phyloP scores from a whole-genome alignment of 345 rosid species.

The Turnera subulata region DNA sequence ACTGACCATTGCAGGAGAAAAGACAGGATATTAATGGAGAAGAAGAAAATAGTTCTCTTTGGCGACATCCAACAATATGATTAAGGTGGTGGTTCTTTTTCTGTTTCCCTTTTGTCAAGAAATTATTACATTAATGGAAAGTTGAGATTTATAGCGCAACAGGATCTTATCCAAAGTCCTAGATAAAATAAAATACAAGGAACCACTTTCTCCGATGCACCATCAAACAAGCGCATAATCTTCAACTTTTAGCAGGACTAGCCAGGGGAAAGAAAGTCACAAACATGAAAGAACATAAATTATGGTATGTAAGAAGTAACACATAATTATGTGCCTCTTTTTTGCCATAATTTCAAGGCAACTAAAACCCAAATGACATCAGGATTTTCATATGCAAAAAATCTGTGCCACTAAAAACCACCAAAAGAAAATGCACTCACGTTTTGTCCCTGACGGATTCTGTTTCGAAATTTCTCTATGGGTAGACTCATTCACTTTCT shows the following conservation, averaged over 20 bases:
- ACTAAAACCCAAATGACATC: neutral
- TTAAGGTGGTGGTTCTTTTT: no score
- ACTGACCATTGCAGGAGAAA: no score
- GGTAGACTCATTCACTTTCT: slow-evolving; percentile 7
- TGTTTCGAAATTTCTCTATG: slow-evolving; percentile 11
- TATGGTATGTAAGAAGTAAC: no score
- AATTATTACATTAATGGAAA: neutral
- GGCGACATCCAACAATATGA: no score
- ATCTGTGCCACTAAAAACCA: neutral
- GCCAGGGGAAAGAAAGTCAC: neutral
- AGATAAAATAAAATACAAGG: neutral
- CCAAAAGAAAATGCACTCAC: slow-evolving; percentile 17
- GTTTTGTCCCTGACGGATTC: neutral
- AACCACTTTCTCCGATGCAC: neutral
- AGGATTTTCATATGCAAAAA: neutral
- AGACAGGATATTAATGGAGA: no score
- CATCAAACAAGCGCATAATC: neutral
- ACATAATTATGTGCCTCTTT: slow-evolving; percentile 30
- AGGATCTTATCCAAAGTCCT: neutral
- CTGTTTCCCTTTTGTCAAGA: neutral
- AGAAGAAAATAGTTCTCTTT: no score
- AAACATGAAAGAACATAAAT: neutral
- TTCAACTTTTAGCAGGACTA: no score
- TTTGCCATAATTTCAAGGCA: slow-evolving; percentile 56
- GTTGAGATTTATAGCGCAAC: neutral